Evolutionary conservation across 2,329 filamentous ascomycete species (phyloP).

Genomic region (Aspergillus nomiae): DNA sequence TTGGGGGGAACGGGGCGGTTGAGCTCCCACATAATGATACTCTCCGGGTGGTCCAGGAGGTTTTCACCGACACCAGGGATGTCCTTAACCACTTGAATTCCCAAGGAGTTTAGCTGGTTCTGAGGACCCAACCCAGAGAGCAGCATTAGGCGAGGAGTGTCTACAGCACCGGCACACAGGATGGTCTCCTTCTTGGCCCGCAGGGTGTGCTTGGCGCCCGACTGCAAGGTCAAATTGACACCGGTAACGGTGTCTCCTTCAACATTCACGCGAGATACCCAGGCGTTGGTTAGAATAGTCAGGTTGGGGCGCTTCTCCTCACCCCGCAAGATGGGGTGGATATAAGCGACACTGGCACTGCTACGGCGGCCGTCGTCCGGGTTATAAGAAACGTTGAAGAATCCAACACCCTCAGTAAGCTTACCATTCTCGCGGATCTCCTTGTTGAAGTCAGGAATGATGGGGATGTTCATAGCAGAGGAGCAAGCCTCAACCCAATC

Average conservation of each 20-base stretch:
- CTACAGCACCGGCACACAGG: slow-evolving; percentile 76
- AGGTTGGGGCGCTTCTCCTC: slow-evolving; percentile 82
- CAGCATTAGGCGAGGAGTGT: slow-evolving; percentile 71
- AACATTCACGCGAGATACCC: slow-evolving; percentile 81
- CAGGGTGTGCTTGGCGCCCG: slow-evolving; percentile 57
- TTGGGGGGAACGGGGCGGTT: slow-evolving; percentile 74
- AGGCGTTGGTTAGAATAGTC: slow-evolving; percentile 82
- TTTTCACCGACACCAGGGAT: slow-evolving; percentile 66
- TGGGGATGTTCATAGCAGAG: slow-evolving; percentile 74
- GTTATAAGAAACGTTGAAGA: slow-evolving; percentile 90
- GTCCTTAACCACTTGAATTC: slow-evolving; percentile 61
- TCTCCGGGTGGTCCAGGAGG: slow-evolving; percentile 66
- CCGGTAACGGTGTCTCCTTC: slow-evolving; percentile 70
- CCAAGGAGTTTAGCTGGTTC: slow-evolving; percentile 53
- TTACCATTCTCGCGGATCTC: slow-evolving; percentile 74
- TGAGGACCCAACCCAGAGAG: slow-evolving; percentile 57
- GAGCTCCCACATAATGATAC: slow-evolving; percentile 75
- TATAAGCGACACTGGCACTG: slow-evolving; percentile 87
- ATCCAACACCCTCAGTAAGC: slow-evolving; percentile 76
- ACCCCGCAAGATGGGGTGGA: slow-evolving; percentile 84
- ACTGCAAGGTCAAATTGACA: slow-evolving; percentile 68
- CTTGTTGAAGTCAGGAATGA: slow-evolving; percentile 83
- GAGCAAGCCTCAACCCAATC: slow-evolving; percentile 87
- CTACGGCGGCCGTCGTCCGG: slow-evolving; percentile 82
- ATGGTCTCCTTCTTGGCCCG: slow-evolving; percentile 73